Evolutionary conservation across 2,329 filamentous ascomycete species (phyloP).

Genomic region (Fusarium multiceps): DNA sequence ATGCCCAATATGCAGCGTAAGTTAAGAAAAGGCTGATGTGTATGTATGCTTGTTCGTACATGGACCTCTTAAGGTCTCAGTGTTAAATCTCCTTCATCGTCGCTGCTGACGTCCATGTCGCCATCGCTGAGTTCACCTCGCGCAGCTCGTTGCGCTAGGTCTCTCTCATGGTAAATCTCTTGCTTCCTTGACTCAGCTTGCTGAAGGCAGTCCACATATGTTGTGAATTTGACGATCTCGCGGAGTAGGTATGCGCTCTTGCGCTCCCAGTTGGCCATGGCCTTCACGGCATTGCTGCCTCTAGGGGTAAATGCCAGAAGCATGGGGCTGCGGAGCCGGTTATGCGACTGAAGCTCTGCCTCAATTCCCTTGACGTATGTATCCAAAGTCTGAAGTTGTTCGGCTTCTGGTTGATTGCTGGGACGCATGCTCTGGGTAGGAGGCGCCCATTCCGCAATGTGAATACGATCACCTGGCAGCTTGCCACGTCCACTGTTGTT

Average conservation of each 20-base stretch:
- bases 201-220: conserved; percentile 88
- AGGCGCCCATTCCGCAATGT: conserved; percentile 88
- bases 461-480: conserved; percentile 84
- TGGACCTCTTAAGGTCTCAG: conserved; percentile 46
- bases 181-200: conserved; percentile 76
- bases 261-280: conserved; percentile 96
- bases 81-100: conserved; percentile 52
- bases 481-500: conserved; percentile 64
- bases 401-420: conserved; percentile 79
- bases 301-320: conserved; percentile 88
- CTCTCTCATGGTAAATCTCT: conserved; percentile 75
- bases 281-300: conserved; percentile 81
- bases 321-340: conserved; percentile 88
- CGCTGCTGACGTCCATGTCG: conserved; percentile 51
- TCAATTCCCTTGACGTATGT: conserved; percentile 88
- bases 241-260: conserved; percentile 91
- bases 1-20: conserved; percentile 24
- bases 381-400: conserved; percentile 80
- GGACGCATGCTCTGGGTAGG: conserved; percentile 92
- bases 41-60: conserved; percentile 27
- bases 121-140: conserved; percentile 59
- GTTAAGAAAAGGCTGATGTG: conserved; percentile 9
- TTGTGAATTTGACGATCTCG: conserved; percentile 96
- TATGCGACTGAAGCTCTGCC: conserved; percentile 85
- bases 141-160: conserved; percentile 61